These are phyloP conservation scores for Penicillium angulare DNA, from an alignment of 495 filamentous ascomycete species.

Conservation along the genomic window DNA sequence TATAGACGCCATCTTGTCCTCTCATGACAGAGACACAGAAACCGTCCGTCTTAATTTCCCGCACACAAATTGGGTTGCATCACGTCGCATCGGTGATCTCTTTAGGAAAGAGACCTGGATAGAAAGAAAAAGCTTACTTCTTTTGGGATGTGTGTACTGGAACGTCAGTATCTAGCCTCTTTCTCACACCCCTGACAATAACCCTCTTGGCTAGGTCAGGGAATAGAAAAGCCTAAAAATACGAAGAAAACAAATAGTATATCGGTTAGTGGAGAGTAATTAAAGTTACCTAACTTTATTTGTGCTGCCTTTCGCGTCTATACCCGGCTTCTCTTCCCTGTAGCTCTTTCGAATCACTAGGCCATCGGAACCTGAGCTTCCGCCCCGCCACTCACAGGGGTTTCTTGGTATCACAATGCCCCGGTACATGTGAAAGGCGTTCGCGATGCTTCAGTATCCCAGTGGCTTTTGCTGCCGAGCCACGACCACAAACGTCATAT, in stretches of 20 bases:
- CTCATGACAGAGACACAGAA: neutral
- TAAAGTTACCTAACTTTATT: neutral
- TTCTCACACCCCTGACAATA: neutral
- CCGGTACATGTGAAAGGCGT: constrained; percentile 24
- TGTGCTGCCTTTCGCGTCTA: neutral
- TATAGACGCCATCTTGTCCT: neutral
- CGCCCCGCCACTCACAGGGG: neutral
- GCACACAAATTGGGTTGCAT: constrained; percentile 27
- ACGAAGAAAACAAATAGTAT: neutral
- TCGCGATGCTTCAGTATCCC: constrained; percentile 15
- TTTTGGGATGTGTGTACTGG: neutral
- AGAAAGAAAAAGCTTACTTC: constrained; percentile 17
- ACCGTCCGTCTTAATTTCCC: constrained; percentile 18
- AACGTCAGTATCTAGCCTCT: neutral
- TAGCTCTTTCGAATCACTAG: constrained; percentile 12
- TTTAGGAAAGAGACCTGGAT: constrained; percentile 23
- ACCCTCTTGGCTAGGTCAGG: neutral
- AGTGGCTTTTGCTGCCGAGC: constrained; percentile 11
- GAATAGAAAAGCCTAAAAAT: no score
- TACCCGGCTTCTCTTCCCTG: neutral
- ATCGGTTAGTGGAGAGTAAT: no score
- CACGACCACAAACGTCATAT: constrained; percentile 1
- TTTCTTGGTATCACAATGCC: constrained; percentile 13
- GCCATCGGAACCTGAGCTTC: constrained; percentile 9
- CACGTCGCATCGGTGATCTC: constrained; percentile 22